Percentiles rank a stretch among this genome's conserved stretches.
Conservation (phyloP, 306 rosid genomes). For the Cicer judaicum region DNA sequence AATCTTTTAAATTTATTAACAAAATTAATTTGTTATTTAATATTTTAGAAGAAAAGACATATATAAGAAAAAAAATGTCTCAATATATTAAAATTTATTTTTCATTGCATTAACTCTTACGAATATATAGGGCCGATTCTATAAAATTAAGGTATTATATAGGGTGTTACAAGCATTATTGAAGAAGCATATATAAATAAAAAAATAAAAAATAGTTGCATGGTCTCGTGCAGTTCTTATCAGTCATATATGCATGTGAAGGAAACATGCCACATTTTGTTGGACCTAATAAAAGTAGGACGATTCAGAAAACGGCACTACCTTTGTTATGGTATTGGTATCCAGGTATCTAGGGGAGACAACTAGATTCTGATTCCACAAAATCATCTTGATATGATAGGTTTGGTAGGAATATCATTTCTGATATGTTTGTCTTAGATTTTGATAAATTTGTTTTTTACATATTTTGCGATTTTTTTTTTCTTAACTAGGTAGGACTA, state of each 20-base stretch:
- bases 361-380: constrained; percentile 37
- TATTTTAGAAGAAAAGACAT: too few species aligned
- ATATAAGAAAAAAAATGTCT: too few species aligned
- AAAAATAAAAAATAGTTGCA: not conserved
- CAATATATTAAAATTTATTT: too few species aligned
- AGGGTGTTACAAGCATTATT: not conserved
- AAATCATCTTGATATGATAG: not conserved
- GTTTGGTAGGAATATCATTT: constrained; percentile 6
- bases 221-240: not conserved
- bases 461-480: too few species aligned
- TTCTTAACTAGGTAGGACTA: too few species aligned
- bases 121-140: too few species aligned
- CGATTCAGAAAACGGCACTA: constrained; percentile 24
- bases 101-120: too few species aligned
- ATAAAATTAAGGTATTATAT: too few species aligned
- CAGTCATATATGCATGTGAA: constrained; percentile 26
- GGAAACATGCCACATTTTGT: constrained; percentile 31
- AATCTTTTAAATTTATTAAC: too few species aligned
- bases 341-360: constrained; percentile 25
- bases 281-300: not conserved
- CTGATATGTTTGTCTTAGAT: not conserved
- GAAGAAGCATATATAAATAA: not conserved
- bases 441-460: not conserved
- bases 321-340: constrained; percentile 18
- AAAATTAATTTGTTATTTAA: too few species aligned